These are phyloP conservation scores for Elaeis oleifera DNA, from an alignment of 202 grass and related monocot species.

Conservation along the genomic window DNA sequence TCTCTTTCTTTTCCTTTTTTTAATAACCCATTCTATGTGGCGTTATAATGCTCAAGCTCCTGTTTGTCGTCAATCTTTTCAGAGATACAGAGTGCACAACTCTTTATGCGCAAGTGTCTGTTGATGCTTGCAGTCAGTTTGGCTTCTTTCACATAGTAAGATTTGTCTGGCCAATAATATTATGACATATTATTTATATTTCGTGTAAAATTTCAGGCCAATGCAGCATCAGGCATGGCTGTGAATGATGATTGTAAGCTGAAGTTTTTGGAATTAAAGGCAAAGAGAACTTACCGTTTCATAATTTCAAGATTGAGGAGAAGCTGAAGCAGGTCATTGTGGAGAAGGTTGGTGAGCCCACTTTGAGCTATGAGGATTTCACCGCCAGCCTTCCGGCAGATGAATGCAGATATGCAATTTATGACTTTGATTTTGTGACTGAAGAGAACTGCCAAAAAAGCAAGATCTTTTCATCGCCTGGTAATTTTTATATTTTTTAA, in stretches of 20 bases:
- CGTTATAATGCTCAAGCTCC: too few relatives aligned
- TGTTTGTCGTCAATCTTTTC: too few relatives aligned
- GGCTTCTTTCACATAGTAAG: too few relatives aligned
- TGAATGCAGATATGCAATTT: slow-evolving; percentile 16
- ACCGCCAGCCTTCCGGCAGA: slow-evolving; percentile 4
- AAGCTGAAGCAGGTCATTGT: slow-evolving; percentile 12
- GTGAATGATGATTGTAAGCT: slow-evolving; percentile 17
- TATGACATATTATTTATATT: too few relatives aligned
- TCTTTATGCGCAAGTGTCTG: too few relatives aligned
- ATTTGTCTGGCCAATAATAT: too few relatives aligned
- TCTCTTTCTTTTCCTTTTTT: too few relatives aligned
- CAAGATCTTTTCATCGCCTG: slow-evolving; percentile 17
- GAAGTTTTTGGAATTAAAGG: slow-evolving; percentile 13
- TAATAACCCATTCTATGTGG: too few relatives aligned
- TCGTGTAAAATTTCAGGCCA: not conserved
- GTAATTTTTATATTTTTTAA: not conserved
- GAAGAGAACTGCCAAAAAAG: slow-evolving; percentile 12
- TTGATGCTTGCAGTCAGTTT: too few relatives aligned
- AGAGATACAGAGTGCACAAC: too few relatives aligned
- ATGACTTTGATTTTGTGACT: slow-evolving; percentile 20
- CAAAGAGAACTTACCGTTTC: slow-evolving; percentile 12
- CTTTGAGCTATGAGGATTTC: slow-evolving; percentile 11
- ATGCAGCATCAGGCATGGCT: slow-evolving; percentile 15
- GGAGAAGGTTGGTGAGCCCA: slow-evolving; percentile 8
- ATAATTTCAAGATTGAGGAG: slow-evolving; percentile 15